A percentile compares a stretch with the other conserved stretches of the same genome.
These are phyloP conservation scores for Aurinia saxatilis DNA, from an alignment of 345 rosid species.

Conservation along the genomic window DNA sequence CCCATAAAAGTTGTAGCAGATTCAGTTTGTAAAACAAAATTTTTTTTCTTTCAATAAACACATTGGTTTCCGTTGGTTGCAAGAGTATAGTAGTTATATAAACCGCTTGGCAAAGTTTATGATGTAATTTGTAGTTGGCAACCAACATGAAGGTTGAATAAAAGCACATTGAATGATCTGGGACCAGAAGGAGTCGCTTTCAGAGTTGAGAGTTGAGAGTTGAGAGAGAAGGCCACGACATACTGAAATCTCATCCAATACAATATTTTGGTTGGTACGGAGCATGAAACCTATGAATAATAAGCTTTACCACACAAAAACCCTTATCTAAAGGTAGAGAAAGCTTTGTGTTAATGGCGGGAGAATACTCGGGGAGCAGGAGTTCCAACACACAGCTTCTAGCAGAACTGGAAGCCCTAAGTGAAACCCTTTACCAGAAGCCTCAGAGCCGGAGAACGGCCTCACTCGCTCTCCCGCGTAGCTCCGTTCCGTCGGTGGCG, in stretches of 20 bases:
- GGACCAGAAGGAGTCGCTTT: constrained; percentile 20
- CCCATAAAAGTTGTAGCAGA: no score
- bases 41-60: no score
- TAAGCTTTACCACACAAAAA: constrained; percentile 17
- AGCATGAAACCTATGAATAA: constrained; percentile 11
- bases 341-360: constrained; percentile 32
- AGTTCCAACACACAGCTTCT: constrained; percentile 65
- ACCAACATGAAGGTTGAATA: not conserved
- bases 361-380: constrained; percentile 42
- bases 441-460: constrained; percentile 68
- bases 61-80: no score
- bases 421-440: constrained; percentile 74
- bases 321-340: not conserved
- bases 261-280: not conserved
- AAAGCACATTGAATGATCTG: constrained; percentile 11
- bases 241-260: constrained; percentile 16
- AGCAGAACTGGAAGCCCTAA: constrained; percentile 77
- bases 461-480: constrained; percentile 79
- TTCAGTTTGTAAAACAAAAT: no score
- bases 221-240: constrained; percentile 21
- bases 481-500: constrained; percentile 37
- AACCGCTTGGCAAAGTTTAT: no score
- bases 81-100: no score
- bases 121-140: no score
- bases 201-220: not conserved